These are phyloP conservation scores for Silene vulgaris DNA, from an alignment of 179 eudicot species.

Conservation along the genomic window DNA sequence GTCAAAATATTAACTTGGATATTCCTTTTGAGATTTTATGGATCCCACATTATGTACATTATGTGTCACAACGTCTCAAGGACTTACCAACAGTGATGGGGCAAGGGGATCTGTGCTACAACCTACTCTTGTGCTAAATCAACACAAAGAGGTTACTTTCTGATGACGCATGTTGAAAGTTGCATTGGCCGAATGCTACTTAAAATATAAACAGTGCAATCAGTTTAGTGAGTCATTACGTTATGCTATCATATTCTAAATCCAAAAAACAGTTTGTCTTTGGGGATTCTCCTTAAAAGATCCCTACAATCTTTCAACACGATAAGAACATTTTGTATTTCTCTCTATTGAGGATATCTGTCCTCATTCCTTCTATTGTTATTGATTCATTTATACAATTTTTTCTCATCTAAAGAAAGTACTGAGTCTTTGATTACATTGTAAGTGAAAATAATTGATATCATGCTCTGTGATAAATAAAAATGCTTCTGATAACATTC, in stretches of 20 bases:
- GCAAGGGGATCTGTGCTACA: background rate
- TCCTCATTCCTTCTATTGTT: background rate
- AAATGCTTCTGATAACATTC: conserved; percentile 1
- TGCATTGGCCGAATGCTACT: background rate
- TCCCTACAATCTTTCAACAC: background rate
- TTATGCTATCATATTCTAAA: background rate
- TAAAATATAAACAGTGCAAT: background rate
- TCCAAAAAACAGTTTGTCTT: background rate
- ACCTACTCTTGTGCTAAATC: background rate
- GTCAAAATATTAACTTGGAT: background rate
- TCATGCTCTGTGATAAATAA: background rate
- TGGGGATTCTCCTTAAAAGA: background rate
- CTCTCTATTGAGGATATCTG: background rate
- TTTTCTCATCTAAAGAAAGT: background rate
- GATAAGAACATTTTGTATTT: background rate
- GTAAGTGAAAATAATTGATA: background rate
- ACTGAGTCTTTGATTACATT: background rate
- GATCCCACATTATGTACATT: background rate
- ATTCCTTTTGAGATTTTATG: background rate
- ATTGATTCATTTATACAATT: background rate
- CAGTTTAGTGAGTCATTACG: background rate
- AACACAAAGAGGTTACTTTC: background rate
- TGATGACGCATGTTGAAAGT: background rate
- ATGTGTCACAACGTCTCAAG: background rate
- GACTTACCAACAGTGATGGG: background rate